Percentiles rank a stretch among this genome's conserved stretches.
phyloP scores from a whole-genome alignment of 2,329 filamentous ascomycete genomes.

The Aspergillus sp. region DNA sequence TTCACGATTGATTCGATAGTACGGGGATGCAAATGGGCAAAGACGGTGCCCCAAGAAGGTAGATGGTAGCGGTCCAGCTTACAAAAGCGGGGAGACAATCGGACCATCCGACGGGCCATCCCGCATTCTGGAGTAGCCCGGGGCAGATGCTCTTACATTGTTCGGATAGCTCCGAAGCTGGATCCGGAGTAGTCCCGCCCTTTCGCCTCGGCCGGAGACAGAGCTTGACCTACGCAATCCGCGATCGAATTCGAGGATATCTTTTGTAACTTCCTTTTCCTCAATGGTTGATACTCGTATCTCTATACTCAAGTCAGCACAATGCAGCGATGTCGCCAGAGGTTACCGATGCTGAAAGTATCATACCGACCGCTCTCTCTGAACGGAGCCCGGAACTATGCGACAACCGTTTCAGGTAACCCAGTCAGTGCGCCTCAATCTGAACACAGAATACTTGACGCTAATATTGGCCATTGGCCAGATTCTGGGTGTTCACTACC shows the following conservation, averaged over 20 bases:
- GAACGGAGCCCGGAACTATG: background rate
- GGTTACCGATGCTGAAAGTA: background rate
- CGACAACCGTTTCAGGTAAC: background rate
- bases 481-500: conserved; percentile 9
- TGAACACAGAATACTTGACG: background rate
- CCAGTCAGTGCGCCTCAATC: background rate
- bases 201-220: background rate
- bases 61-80: background rate
- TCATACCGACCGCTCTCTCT: background rate
- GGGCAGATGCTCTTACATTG: background rate
- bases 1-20: background rate
- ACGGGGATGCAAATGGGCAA: background rate
- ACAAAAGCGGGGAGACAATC: background rate
- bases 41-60: too few relatives aligned
- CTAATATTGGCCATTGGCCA: background rate
- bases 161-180: background rate
- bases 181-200: background rate
- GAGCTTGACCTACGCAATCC: background rate
- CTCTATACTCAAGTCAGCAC: background rate
- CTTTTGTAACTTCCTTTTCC: background rate
- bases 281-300: background rate
- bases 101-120: background rate
- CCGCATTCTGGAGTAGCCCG: background rate
- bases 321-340: background rate
- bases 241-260: background rate